Base-by-base conservation (phyloP, 2,329 filamentous ascomycete genomes). In the Didymella arachidicola region DNA sequence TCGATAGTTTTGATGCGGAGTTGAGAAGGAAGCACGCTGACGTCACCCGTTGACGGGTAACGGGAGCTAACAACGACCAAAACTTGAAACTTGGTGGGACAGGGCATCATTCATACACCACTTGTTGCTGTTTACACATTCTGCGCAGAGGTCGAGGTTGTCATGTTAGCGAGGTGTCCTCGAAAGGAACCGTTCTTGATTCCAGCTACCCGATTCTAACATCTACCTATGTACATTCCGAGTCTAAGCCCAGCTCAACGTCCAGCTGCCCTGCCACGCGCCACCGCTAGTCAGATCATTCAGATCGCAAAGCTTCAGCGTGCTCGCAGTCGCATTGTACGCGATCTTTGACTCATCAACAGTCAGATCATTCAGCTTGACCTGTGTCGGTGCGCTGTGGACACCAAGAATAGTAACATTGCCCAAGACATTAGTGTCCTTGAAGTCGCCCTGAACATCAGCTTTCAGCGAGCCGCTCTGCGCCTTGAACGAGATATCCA, bases 381-480 rank as follows among this genome's bases (percentile, higher is more conserved):
- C 62, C 16, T 74, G 65, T 0, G 81, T 83, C 16, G 64, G 58
- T 1, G 72, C 64, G n/a, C 66, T 63, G 3, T 73, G 59, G 1
- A 89, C 79, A 22, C 89, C 89, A 60, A 90, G 63, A 43, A 92
- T 72, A 0, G 86, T 90, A 36, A 90, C 80, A 59, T 87, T 88
- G 1, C 81, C 84, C 14, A 91, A 78, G 0, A 82, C 73, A 65
- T 87, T 89, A 0, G 69, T 75, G 61, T 89, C 87, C 10, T 77
- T 72, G 72, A 82, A 91, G 2, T 69, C 73, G 0, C 88, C 88
- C 1, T 74, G 63, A 0, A 82, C 79, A 4, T 71, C 75, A 0
- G 81, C 84, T 36, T 78, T 79, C 4, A 90, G 71, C 5, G 78
- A 77, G 0, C 78, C 80, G 5, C 72, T 65, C 1, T 74, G 72